Conservation (phyloP, 257 asterid genomes). For the Capsicum rhomboideum region DNA sequence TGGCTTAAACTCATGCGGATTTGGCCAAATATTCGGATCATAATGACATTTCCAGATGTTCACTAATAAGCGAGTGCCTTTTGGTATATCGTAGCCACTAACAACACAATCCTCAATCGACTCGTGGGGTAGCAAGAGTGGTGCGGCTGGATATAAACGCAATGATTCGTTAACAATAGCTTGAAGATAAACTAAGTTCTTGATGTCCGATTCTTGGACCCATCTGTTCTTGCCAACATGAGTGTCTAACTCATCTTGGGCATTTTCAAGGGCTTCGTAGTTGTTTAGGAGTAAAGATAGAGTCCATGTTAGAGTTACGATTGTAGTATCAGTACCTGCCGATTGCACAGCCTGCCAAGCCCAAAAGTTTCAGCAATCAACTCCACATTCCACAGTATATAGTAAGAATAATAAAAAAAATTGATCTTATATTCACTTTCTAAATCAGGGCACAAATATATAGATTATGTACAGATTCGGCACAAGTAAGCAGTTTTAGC, state of each 20-base stretch:
- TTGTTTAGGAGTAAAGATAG: conserved; percentile 29
- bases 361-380: background rate
- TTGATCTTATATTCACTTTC: too few relatives aligned
- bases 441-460: too few relatives aligned
- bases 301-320: conserved; percentile 32
- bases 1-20: conserved; percentile 33
- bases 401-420: too few relatives aligned
- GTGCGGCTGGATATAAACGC: conserved; percentile 26
- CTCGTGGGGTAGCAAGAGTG: conserved; percentile 16
- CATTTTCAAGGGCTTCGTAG: conserved; percentile 15
- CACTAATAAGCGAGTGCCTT: conserved; percentile 31
- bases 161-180: conserved; percentile 43
- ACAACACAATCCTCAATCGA: conserved; percentile 25
- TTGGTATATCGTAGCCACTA: conserved; percentile 30
- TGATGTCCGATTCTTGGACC: conserved; percentile 26
- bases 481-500: too few relatives aligned
- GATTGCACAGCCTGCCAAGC: background rate
- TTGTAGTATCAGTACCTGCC: conserved; percentile 28
- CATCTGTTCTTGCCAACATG: conserved; percentile 28
- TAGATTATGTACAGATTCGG: too few relatives aligned
- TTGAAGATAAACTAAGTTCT: conserved; percentile 31
- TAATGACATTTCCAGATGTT: conserved; percentile 35
- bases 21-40: conserved; percentile 36
- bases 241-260: conserved; percentile 31
- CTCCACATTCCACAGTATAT: background rate